Evolutionary conservation across 78 protist genomes (phyloP).

Genomic region (Protostelium mycophagum): DNA sequence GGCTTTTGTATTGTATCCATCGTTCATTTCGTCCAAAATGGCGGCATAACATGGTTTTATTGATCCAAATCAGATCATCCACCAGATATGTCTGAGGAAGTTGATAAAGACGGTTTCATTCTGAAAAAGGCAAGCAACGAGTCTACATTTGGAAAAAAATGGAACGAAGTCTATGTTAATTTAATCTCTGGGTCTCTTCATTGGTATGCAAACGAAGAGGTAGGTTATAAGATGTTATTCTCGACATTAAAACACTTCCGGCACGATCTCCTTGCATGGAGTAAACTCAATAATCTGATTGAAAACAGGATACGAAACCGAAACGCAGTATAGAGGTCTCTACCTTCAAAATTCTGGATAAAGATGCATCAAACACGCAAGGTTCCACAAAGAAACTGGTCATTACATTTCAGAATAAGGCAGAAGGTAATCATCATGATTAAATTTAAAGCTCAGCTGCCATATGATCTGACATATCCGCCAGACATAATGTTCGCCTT

Average conservation of each 20-base stretch:
- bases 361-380: neutral
- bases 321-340: neutral
- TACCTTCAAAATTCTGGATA: neutral
- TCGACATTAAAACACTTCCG: no score
- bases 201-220: neutral
- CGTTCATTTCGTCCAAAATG: no score
- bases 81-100: neutral
- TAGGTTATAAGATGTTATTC: neutral
- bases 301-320: neutral
- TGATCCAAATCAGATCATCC: no score
- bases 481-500: neutral
- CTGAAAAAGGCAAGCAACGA: neutral
- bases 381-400: neutral
- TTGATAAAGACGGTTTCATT: neutral
- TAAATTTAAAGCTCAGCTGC: no score
- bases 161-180: neutral
- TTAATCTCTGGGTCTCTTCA: neutral
- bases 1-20: no score
- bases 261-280: neutral
- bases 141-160: neutral
- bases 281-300: neutral
- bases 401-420: neutral
- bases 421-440: neutral
- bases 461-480: no score
- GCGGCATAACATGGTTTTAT: no score